Conservation (phyloP, 2,329 filamentous ascomycete species). For the Neopestalotiopsis clavispora region DNA sequence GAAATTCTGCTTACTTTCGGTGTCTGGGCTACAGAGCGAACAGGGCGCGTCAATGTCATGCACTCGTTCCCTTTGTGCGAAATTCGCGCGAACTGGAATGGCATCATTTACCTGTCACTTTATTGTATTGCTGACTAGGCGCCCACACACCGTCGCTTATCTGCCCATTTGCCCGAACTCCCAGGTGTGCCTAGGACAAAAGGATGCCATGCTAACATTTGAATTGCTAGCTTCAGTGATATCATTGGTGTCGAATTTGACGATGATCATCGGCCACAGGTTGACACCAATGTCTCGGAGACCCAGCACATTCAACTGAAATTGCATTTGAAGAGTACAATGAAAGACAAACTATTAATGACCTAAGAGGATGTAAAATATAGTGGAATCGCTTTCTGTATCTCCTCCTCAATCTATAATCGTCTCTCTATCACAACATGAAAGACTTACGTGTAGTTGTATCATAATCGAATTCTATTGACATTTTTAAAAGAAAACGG, state of each 20-base stretch:
- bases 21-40: background rate
- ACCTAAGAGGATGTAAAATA: background rate
- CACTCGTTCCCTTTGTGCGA: background rate
- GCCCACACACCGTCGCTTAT: background rate
- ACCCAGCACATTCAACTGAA: background rate
- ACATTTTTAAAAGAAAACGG: too few relatives aligned
- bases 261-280: background rate
- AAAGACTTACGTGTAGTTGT: too few relatives aligned
- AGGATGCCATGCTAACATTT: slow-evolving; percentile 4
- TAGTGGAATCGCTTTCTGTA: background rate
- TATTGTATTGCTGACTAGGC: background rate
- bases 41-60: background rate
- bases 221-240: background rate
- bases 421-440: too few relatives aligned
- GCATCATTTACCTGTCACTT: background rate
- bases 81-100: background rate
- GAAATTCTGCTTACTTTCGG: background rate
- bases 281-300: background rate
- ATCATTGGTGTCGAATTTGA: background rate
- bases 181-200: background rate
- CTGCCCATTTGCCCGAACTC: background rate
- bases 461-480: too few relatives aligned
- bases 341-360: too few relatives aligned
- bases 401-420: background rate
- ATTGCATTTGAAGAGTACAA: too few relatives aligned